Evolutionary conservation across 192 early-diverging fungal genomes (phyloP), one percentile per base, ranked within the genome.

Genomic region (Entomortierella parvispora): DNA sequence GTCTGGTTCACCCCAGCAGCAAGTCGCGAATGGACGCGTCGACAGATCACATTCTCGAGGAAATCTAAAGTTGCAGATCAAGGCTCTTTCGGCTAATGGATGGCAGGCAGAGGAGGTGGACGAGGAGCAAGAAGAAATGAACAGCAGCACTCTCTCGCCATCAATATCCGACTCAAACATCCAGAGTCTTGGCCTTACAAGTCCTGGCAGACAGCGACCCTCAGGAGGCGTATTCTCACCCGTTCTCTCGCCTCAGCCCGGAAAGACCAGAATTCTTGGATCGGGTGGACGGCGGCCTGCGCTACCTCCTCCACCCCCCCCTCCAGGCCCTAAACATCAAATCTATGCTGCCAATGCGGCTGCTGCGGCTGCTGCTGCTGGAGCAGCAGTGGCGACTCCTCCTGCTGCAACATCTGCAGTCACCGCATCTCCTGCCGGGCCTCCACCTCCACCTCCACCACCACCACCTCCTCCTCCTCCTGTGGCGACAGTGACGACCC

Each of bases 101-200:
- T 68, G 74, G 66, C 74, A 77, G 23, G 54, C 63, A 18, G 65
- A 68, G 37, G 74, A 77, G 18, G 51, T 77, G 11, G 40, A 63
- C 47, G 74, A 77, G 42, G 74, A 77, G 42, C 74, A 65, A 37
- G 74, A 77, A 47, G 65, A 66, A 56, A 8, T n/a, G n/a, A n/a
- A n/a, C 26, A 26, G 10, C 1, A 28, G 45, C 44, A 31, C 22
- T 25, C 17, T 53, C 14, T 58, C 47, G 0, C 33, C 57, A n/a
- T 56, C 44, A 17, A 32, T 44, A 20, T 71, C 65, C 18, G 65
- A 68, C 0, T 26, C 22, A 10, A 52, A 62, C 18, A 48, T 65
- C 47, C 49, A 65, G 8, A 34, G 8, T 33, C 34, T 77, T 37
- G 43, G 53, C 2, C 32, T 77, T 0, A 59, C 66, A 0, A 80